These are phyloP conservation scores for Asterophora lycoperdoides DNA, from an alignment of 768 basidiomycete genomes.

Conservation along the genomic window DNA sequence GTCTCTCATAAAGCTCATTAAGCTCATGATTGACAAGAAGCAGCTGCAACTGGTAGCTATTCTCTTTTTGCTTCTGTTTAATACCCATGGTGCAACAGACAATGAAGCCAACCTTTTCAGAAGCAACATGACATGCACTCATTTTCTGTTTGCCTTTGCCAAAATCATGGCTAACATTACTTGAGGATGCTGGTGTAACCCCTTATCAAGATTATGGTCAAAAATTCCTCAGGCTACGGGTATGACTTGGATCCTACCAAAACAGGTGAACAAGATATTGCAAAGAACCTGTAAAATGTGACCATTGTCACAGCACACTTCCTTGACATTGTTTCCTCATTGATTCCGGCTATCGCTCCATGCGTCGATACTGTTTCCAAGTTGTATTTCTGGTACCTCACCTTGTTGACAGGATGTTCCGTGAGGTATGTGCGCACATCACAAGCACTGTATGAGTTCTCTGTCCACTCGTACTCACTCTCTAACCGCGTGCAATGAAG, in stretches of 20 bases:
- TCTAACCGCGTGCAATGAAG: conserved; percentile 51
- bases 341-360: conserved; percentile 69
- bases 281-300: conserved; percentile 66
- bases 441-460: conserved; percentile 65
- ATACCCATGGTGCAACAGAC: conserved; percentile 38
- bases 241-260: conserved; percentile 77
- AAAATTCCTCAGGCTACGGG: conserved; percentile 66
- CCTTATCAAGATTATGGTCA: conserved; percentile 68
- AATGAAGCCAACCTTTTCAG: conserved; percentile 82
- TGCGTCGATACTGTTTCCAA: conserved; percentile 34
- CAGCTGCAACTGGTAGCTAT: conserved; percentile 63
- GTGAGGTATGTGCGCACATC: conserved; percentile 83
- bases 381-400: conserved; percentile 53
- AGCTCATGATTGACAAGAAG: conserved; percentile 80
- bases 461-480: conserved; percentile 1
- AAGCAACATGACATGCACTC: conserved; percentile 82
- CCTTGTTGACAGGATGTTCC: conserved; percentile 59
- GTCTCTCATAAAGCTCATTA: conserved; percentile 68
- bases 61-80: not conserved
- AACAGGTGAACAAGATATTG: conserved; percentile 53
- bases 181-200: conserved; percentile 76
- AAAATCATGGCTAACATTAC: conserved; percentile 89
- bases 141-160: conserved; percentile 82
- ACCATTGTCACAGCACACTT: conserved; percentile 72
- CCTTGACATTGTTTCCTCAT: conserved; percentile 68